Evolutionary conservation across 352 stramenopile genomes (phyloP).

Genomic region (Globisporangium cylindrosporum): DNA sequence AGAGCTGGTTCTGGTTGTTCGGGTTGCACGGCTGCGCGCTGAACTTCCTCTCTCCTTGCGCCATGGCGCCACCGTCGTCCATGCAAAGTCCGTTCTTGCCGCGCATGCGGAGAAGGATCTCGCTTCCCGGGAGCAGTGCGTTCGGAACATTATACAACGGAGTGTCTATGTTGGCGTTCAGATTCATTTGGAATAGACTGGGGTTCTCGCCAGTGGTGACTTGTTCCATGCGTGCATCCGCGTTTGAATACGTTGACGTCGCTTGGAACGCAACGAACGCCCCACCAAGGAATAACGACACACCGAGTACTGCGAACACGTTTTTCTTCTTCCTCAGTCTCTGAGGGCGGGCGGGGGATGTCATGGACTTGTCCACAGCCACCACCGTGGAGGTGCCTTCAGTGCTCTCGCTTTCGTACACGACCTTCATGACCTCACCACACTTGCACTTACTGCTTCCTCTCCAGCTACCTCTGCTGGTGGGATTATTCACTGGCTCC

Average conservation of each 20-base stretch:
- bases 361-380: neutral
- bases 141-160: neutral
- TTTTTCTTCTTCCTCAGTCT: neutral
- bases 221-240: too few relatives aligned
- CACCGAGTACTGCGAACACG: neutral
- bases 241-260: neutral
- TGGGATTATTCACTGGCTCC: neutral
- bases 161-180: neutral
- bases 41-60: constrained; percentile 1
- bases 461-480: neutral
- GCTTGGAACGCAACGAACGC: neutral
- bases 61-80: constrained; percentile 15
- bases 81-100: constrained; percentile 19
- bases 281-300: neutral
- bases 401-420: neutral
- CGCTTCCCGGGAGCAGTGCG: constrained; percentile 2
- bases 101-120: constrained; percentile 13
- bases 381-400: neutral
- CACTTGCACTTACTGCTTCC: too few relatives aligned
- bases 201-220: neutral
- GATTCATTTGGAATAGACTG: neutral
- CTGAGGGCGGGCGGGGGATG: neutral
- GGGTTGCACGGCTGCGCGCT: constrained; percentile 13
- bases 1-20: constrained; percentile 13
- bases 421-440: neutral